Evolutionary conservation across 352 stramenopile genomes (phyloP).

Genomic region (Pythium rhizo-oryzae): DNA sequence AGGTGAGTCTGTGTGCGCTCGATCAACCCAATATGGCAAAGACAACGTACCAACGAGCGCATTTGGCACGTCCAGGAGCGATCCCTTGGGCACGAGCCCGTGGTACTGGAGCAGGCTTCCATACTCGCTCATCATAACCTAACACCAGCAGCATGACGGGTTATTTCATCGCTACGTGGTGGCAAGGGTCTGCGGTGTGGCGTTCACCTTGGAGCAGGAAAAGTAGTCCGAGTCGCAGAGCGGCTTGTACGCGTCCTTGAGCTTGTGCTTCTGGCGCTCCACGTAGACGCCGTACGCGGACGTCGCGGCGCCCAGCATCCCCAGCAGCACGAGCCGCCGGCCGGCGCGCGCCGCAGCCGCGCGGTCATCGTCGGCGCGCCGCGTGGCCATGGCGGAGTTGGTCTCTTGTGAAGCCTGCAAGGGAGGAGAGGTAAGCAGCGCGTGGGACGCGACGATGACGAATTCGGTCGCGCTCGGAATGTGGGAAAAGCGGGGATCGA

Average conservation of each 20-base stretch:
- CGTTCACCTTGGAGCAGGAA: constrained; percentile 66
- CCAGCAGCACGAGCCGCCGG: constrained; percentile 24
- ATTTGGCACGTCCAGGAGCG: constrained; percentile 53
- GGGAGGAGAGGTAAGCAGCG: no score
- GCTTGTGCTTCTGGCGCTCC: constrained; percentile 46
- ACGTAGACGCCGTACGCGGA: constrained; percentile 50
- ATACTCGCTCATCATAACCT: constrained; percentile 64
- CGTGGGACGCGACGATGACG: no score
- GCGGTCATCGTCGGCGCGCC: background rate
- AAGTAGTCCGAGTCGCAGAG: constrained; percentile 66
- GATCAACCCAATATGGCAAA: no score
- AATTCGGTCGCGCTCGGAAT: no score
- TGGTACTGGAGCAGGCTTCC: constrained; percentile 48
- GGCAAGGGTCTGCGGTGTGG: no score
- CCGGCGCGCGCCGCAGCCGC: background rate
- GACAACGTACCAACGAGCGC: constrained; percentile 46
- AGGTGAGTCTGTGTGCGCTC: no score
- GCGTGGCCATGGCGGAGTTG: no score
- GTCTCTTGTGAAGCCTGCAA: no score
- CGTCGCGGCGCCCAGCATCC: constrained; percentile 19
- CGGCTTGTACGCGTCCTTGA: constrained; percentile 42
- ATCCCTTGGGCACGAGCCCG: constrained; percentile 42
- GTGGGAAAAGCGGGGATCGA: no score
- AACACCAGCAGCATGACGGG: no score
- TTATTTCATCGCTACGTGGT: no score